These are phyloP conservation scores for Suillus plorans DNA, from an alignment of 768 basidiomycete species.

Conservation along the genomic window DNA sequence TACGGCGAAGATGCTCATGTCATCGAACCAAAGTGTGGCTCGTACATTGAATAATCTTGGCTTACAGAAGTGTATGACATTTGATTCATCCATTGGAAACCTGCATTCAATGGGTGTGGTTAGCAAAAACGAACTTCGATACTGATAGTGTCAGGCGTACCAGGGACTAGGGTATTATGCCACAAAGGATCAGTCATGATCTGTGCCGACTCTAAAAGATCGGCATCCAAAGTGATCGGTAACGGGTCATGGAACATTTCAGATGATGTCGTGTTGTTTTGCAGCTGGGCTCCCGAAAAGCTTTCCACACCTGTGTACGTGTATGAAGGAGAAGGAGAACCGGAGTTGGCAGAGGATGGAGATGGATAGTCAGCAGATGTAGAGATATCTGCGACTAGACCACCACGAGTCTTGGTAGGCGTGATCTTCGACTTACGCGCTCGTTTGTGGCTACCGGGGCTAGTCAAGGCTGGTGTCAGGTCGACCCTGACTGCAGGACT, in stretches of 20 bases:
- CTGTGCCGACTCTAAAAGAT: constrained; percentile 62
- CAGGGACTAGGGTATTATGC: constrained; percentile 55
- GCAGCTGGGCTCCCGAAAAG: neutral
- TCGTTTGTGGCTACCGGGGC: neutral
- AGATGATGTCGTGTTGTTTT: constrained; percentile 12
- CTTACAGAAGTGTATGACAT: constrained; percentile 11
- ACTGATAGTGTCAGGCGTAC: constrained; percentile 35
- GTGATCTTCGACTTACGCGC: neutral
- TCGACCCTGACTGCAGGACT: constrained; percentile 21
- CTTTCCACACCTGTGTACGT: neutral
- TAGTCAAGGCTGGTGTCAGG: neutral
- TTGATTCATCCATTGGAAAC: constrained; percentile 38
- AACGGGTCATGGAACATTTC: constrained; percentile 48
- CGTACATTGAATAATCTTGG: constrained; percentile 30
- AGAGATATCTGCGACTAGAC: constrained; percentile 9
- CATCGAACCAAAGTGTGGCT: constrained; percentile 16
- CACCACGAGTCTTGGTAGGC: neutral
- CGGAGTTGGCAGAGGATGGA: constrained; percentile 26
- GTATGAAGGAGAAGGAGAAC: constrained; percentile 19
- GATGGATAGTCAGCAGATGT: constrained; percentile 36
- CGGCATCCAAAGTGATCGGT: constrained; percentile 52
- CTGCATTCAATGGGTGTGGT: constrained; percentile 16
- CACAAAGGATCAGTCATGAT: constrained; percentile 55
- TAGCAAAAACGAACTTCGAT: neutral
- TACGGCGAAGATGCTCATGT: constrained; percentile 5